phyloP scores from a whole-genome alignment of 805 yeast species.

The Blastobotrys terrestris region DNA sequence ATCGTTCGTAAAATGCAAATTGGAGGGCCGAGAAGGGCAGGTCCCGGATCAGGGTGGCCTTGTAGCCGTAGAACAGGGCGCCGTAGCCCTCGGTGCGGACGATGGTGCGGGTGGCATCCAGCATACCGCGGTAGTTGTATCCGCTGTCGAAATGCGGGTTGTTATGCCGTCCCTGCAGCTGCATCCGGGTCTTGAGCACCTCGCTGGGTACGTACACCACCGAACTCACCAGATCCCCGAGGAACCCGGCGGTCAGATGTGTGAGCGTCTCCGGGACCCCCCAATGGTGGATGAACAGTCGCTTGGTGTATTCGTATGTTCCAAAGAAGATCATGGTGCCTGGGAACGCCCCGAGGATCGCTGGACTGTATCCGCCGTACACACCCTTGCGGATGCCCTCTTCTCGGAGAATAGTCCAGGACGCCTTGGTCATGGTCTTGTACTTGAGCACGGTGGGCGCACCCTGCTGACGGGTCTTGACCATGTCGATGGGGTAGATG shows the following conservation, averaged over 20 bases:
- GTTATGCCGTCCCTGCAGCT: slow-evolving; percentile 82
- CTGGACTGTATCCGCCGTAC: slow-evolving; percentile 90
- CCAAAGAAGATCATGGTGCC: slow-evolving; percentile 92
- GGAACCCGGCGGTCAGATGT: slow-evolving; percentile 76
- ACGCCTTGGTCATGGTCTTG: slow-evolving; percentile 69
- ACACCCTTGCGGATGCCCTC: slow-evolving; percentile 84
- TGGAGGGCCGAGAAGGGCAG: slow-evolving; percentile 94
- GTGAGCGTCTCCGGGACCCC: slow-evolving; percentile 70
- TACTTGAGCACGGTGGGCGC: slow-evolving; percentile 65
- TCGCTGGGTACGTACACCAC: slow-evolving; percentile 92
- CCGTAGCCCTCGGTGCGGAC: slow-evolving; percentile 61
- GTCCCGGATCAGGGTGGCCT: slow-evolving; percentile 88
- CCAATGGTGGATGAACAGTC: slow-evolving; percentile 57
- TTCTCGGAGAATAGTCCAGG: slow-evolving; percentile 62
- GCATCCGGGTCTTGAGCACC: slow-evolving; percentile 87
- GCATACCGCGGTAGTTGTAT: slow-evolving; percentile 74
- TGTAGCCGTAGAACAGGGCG: slow-evolving; percentile 84
- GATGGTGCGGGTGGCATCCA: slow-evolving; percentile 64
- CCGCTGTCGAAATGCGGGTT: slow-evolving; percentile 76
- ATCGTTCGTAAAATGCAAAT: slow-evolving; percentile 87
- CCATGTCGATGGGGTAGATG: slow-evolving; percentile 96
- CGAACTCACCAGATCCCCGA: slow-evolving; percentile 91
- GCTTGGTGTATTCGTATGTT: slow-evolving; percentile 77
- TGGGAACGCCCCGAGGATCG: slow-evolving; percentile 81
- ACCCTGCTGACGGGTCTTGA: slow-evolving; percentile 97